Evolutionary conservation across 305 asterid genomes (phyloP).

Genomic region (Stenogyne calaminthoides): DNA sequence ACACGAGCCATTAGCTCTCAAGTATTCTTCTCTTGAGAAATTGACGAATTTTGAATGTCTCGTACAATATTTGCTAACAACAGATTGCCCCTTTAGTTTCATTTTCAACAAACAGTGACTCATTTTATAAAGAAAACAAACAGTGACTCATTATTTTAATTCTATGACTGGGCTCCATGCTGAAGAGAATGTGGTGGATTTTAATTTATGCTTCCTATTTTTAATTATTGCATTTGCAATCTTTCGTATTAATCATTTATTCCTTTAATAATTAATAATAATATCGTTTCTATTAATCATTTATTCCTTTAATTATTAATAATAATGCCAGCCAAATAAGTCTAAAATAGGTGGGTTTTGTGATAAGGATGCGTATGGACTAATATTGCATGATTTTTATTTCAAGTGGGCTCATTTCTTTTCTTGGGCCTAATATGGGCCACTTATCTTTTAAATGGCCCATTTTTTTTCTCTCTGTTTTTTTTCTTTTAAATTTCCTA

Average conservation of each 20-base stretch:
- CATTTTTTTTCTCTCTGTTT: not conserved
- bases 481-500: too few species aligned
- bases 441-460: not conserved
- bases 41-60: too few species aligned
- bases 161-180: not conserved
- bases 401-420: not conserved
- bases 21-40: too few species aligned
- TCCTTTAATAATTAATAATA: not conserved
- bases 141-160: too few species aligned
- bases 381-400: not conserved
- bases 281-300: not conserved
- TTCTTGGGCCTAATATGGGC: not conserved
- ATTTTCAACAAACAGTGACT: not conserved
- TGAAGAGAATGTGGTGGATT: not conserved
- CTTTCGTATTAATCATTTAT: not conserved
- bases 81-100: not conserved
- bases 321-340: not conserved
- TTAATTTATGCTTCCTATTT: not conserved
- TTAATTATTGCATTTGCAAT: not conserved
- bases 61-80: too few species aligned
- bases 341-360: not conserved
- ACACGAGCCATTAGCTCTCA: too few species aligned
- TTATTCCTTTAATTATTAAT: not conserved
- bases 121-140: too few species aligned
- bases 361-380: not conserved